These are phyloP conservation scores for Protea cynaroides DNA, from an alignment of 164 flowering plant species.

Conservation along the genomic window DNA sequence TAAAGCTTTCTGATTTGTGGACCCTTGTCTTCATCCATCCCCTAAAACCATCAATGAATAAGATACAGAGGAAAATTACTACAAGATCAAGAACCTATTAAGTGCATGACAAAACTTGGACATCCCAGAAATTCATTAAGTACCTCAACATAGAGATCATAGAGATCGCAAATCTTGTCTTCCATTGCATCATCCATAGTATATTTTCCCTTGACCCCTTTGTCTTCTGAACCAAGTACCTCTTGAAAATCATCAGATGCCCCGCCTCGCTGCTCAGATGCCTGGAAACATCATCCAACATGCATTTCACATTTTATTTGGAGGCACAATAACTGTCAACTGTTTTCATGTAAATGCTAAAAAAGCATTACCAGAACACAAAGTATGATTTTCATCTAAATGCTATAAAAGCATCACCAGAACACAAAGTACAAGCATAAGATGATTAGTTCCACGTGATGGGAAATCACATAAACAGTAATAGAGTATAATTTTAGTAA, in stretches of 20 bases:
- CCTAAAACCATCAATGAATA: conserved; percentile 36
- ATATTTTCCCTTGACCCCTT: conserved; percentile 46
- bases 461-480: too few relatives aligned
- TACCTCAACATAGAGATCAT: conserved; percentile 91
- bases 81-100: neutral
- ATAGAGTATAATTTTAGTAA: too few relatives aligned
- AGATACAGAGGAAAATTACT: neutral
- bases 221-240: conserved; percentile 40
- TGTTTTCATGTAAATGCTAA: neutral
- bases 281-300: conserved; percentile 32
- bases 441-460: neutral
- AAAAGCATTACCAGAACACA: conserved; percentile 1
- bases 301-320: neutral
- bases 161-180: conserved; percentile 92
- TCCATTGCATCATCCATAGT: conserved; percentile 69
- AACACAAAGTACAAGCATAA: neutral
- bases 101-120: neutral
- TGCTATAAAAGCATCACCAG: neutral
- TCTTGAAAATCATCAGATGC: conserved; percentile 69
- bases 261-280: conserved; percentile 46
- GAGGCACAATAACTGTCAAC: neutral
- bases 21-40: conserved; percentile 84
- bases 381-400: neutral
- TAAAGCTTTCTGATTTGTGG: conserved; percentile 83
- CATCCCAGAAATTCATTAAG: neutral